phyloP scores from a whole-genome alignment of 2,329 filamentous ascomycete genomes.

The Colletotrichum caudatum region DNA sequence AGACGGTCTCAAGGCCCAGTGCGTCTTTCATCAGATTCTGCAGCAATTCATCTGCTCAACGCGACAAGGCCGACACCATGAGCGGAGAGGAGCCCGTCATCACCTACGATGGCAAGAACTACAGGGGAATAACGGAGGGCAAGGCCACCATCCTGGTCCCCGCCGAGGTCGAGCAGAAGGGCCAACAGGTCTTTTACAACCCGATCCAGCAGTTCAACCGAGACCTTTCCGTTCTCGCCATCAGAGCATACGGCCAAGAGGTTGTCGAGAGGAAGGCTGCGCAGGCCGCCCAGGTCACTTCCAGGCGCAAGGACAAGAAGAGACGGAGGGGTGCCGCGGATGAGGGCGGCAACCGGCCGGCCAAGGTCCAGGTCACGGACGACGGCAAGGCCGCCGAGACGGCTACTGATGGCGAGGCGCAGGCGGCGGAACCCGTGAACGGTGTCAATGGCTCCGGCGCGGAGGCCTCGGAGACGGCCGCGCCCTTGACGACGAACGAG shows the following conservation, averaged over 20 bases:
- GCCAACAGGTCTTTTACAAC: conserved; percentile 94
- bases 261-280: conserved; percentile 59
- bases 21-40: conserved; percentile 21
- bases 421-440: not conserved
- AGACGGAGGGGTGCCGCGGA: conserved; percentile 60
- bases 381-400: conserved; percentile 42
- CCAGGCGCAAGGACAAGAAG: conserved; percentile 51
- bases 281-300: conserved; percentile 50
- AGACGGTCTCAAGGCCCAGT: conserved; percentile 1
- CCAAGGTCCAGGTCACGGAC: conserved; percentile 47
- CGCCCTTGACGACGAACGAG: conserved; percentile 23
- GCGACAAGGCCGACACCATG: conserved; percentile 42
- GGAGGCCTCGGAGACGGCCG: conserved; percentile 35
- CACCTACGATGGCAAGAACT: conserved; percentile 60
- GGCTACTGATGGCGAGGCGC: conserved; percentile 1
- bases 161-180: conserved; percentile 55
- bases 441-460: conserved; percentile 34
- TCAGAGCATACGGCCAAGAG: conserved; percentile 87
- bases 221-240: conserved; percentile 91
- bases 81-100: conserved; percentile 51
- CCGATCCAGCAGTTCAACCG: conserved; percentile 99
- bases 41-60: conserved; percentile 10
- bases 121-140: conserved; percentile 66
- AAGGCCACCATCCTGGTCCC: conserved; percentile 69
- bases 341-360: conserved; percentile 57